Evolutionary conservation across 2,329 filamentous ascomycete genomes (phyloP).

Genomic region (Thelonectria olida): DNA sequence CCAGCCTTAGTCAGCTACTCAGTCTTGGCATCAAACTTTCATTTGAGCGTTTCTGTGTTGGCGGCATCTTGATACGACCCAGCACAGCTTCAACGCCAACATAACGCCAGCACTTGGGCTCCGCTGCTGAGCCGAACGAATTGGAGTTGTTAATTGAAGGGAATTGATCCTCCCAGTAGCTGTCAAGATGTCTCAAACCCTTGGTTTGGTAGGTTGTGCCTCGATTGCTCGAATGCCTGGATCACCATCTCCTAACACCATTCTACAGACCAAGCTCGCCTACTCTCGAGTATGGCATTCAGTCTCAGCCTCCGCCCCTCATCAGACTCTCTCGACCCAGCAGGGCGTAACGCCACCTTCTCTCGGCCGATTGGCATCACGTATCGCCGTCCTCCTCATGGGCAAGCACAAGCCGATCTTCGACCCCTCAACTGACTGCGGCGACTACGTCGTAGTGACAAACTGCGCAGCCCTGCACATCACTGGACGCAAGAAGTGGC

Average conservation of each 20-base stretch:
- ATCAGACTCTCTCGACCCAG: slow-evolving; percentile 67
- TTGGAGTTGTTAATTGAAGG: slow-evolving; percentile 24
- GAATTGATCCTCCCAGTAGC: slow-evolving; percentile 28
- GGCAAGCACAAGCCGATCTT: slow-evolving; percentile 99
- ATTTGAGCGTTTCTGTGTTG: slow-evolving; percentile 21
- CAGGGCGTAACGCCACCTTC: slow-evolving; percentile 73
- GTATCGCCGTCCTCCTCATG: slow-evolving; percentile 90
- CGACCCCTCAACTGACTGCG: slow-evolving; percentile 97
- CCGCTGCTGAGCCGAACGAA: slow-evolving; percentile 21
- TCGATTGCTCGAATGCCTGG: slow-evolving; percentile 7
- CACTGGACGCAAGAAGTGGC: slow-evolving; percentile 90
- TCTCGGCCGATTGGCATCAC: slow-evolving; percentile 88
- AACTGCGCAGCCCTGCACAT: slow-evolving; percentile 87
- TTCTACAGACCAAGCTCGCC: slow-evolving; percentile 84
- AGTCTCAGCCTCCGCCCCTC: slow-evolving; percentile 74
- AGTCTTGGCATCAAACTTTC: slow-evolving; percentile 43
- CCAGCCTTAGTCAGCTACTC: slow-evolving; percentile 38
- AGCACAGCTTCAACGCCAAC: slow-evolving; percentile 31
- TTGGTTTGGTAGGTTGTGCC: slow-evolving; percentile 70
- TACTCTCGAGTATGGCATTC: slow-evolving; percentile 97
- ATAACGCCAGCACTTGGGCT: slow-evolving; percentile 18
- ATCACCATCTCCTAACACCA: slow-evolving; percentile 23
- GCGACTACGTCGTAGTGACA: slow-evolving; percentile 96
- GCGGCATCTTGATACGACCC: slow-evolving; percentile 32
- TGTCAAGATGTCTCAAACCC: slow-evolving; percentile 77